These are phyloP conservation scores for Candida railenensis DNA, from an alignment of 805 yeast genomes.

Conservation along the genomic window DNA sequence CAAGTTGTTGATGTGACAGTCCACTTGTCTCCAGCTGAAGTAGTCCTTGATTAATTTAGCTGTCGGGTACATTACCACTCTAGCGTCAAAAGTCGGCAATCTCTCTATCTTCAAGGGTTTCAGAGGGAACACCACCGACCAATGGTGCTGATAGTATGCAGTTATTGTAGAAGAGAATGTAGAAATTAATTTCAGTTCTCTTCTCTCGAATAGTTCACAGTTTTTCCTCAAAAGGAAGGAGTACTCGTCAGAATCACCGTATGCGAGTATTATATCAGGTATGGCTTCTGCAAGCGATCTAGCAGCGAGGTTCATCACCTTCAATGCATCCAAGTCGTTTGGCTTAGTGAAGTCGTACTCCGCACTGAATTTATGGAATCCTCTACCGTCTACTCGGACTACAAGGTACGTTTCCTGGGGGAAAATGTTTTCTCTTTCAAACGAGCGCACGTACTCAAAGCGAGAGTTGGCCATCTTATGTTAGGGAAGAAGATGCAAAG, in stretches of 20 bases:
- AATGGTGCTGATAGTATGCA: conserved; percentile 66
- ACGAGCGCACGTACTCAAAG: conserved; percentile 81
- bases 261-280: conserved; percentile 76
- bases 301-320: conserved; percentile 83
- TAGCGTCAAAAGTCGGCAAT: conserved; percentile 86
- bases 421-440: conserved; percentile 71
- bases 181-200: conserved; percentile 78
- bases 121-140: conserved; percentile 61
- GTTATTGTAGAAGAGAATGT: conserved; percentile 83
- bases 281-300: conserved; percentile 57
- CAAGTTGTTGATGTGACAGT: conserved; percentile 91
- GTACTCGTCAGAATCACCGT: conserved; percentile 95
- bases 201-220: conserved; percentile 74
- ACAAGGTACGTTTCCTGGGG: conserved; percentile 82
- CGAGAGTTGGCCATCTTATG: conserved; percentile 74
- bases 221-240: conserved; percentile 69
- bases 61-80: conserved; percentile 85
- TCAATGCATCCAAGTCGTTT: conserved; percentile 75
- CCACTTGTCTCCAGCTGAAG: conserved; percentile 93
- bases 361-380: conserved; percentile 83
- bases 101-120: conserved; percentile 46
- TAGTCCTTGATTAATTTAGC: conserved; percentile 66
- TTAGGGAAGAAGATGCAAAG: not conserved
- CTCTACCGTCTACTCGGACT: conserved; percentile 88
- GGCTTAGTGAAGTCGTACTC: conserved; percentile 81